A percentile compares a stretch with the other conserved stretches of the same genome.
Evolutionary conservation across 208 protist species (phyloP).

Genomic region (Leptomonas pyrrhocoris): DNA sequence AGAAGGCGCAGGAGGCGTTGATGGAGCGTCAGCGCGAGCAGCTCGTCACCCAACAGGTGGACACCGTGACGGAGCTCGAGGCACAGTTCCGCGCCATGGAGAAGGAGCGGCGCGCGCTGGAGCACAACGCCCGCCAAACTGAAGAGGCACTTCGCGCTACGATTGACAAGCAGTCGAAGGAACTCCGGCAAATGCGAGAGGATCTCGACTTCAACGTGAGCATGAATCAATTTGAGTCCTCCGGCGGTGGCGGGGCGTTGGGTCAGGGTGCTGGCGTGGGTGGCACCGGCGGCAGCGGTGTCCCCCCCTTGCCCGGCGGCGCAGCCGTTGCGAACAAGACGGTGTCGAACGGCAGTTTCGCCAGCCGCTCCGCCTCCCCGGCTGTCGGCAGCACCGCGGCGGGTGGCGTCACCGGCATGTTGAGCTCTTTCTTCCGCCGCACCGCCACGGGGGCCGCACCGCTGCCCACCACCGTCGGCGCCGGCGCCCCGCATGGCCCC

Average conservation of each 20-base stretch:
- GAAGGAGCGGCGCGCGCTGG: constrained; percentile 18
- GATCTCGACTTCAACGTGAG: constrained; percentile 56
- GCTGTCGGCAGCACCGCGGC: constrained; percentile 2
- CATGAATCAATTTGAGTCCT: constrained; percentile 48
- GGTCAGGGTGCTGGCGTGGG: neutral
- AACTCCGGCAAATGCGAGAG: constrained; percentile 46
- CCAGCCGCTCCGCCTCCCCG: neutral
- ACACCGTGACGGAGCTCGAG: constrained; percentile 31
- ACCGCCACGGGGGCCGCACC: constrained; percentile 1
- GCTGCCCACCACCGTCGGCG: neutral
- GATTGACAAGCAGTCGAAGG: constrained; percentile 22
- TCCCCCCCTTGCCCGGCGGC: neutral
- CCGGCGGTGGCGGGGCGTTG: neutral
- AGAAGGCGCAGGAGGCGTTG: neutral
- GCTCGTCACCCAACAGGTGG: constrained; percentile 21
- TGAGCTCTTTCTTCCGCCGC: constrained; percentile 25
- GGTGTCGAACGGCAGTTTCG: constrained; percentile 7
- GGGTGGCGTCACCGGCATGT: constrained; percentile 18
- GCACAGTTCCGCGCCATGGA: constrained; percentile 32
- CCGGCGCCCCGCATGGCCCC: neutral
- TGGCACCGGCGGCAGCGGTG: neutral
- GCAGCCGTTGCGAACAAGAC: neutral
- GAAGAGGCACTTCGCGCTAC: constrained; percentile 30
- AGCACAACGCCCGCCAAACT: constrained; percentile 12
- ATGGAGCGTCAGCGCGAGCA: constrained; percentile 7